Conservation (phyloP, 768 basidiomycete species). For the Naganishia vaughanmartiniae region DNA sequence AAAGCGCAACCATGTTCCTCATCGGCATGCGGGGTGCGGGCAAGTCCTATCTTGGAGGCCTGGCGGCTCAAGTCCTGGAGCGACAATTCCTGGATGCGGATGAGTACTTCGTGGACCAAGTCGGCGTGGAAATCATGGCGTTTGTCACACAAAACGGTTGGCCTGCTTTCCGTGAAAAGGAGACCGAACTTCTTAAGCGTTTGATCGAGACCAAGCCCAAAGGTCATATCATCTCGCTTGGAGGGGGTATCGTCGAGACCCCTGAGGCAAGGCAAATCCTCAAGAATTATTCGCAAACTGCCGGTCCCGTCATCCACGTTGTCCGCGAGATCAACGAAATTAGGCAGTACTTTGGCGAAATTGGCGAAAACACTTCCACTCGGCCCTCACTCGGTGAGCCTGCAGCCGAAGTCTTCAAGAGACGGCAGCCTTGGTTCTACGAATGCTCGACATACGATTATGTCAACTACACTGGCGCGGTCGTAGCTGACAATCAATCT, state of each 20-base stretch:
- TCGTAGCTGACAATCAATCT: constrained; percentile 21
- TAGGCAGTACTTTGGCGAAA: constrained; percentile 66
- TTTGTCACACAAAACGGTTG: constrained; percentile 83
- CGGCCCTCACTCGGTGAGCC: constrained; percentile 88
- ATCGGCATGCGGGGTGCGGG: constrained; percentile 97
- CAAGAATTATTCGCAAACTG: constrained; percentile 61
- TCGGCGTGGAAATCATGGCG: constrained; percentile 63
- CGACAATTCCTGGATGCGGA: constrained; percentile 85
- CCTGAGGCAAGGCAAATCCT: constrained; percentile 70
- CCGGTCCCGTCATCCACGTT: constrained; percentile 79
- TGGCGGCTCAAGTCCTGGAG: constrained; percentile 70
- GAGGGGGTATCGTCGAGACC: constrained; percentile 91
- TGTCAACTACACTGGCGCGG: constrained; percentile 63
- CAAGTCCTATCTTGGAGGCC: constrained; percentile 79
- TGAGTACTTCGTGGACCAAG: constrained; percentile 65
- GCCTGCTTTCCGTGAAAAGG: constrained; percentile 81
- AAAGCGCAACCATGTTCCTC: constrained; percentile 60
- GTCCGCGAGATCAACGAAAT: constrained; percentile 77
- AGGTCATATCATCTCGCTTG: constrained; percentile 78
- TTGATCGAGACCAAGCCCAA: constrained; percentile 62
- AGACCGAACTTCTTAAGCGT: constrained; percentile 67
- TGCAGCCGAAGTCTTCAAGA: constrained; percentile 73
- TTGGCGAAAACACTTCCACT: constrained; percentile 60
- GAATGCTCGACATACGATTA: constrained; percentile 81
- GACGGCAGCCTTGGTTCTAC: constrained; percentile 80